These are phyloP conservation scores for Gnomoniopsis smithogilvyi DNA, from an alignment of 2,329 filamentous ascomycete genomes.

Conservation along the genomic window DNA sequence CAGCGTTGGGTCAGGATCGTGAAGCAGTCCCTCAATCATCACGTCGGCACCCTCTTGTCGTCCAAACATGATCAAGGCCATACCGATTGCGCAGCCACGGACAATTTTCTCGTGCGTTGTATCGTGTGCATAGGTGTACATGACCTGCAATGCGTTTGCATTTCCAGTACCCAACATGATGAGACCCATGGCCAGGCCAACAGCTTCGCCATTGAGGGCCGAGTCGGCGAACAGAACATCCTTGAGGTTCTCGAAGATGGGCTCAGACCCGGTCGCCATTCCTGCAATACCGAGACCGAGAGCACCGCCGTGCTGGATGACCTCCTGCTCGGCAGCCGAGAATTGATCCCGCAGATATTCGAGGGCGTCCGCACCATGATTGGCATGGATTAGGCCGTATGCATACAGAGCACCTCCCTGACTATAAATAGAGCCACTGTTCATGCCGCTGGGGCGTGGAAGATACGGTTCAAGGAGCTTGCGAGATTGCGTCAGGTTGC, in stretches of 20 bases:
- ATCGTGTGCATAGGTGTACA: constrained; percentile 97
- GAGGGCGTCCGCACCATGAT: constrained; percentile 88
- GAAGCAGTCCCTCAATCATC: constrained; percentile 87
- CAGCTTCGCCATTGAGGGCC: constrained; percentile 93
- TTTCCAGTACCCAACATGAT: constrained; percentile 99
- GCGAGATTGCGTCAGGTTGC: constrained; percentile 88
- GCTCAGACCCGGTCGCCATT: constrained; percentile 91
- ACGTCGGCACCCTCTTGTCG: constrained; percentile 93
- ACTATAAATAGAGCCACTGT: constrained; percentile 85
- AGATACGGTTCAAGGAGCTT: constrained; percentile 95
- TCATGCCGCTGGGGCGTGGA: constrained; percentile 70
- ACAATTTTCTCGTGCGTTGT: constrained; percentile 99
- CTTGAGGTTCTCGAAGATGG: constrained; percentile 89
- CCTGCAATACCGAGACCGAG: constrained; percentile 93
- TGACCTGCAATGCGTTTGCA: constrained; percentile 86
- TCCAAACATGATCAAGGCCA: constrained; percentile 98
- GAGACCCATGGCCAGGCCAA: constrained; percentile 92
- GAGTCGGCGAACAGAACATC: constrained; percentile 89
- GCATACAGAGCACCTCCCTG: constrained; percentile 95
- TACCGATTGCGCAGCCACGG: constrained; percentile 88
- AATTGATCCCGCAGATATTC: constrained; percentile 77
- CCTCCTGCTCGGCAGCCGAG: constrained; percentile 75
- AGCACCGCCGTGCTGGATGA: constrained; percentile 95
- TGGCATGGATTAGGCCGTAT: constrained; percentile 93
- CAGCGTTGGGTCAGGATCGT: constrained; percentile 88